Percentiles rank a stretch among this genome's conserved stretches.
phyloP scores from a whole-genome alignment of 495 filamentous ascomycete genomes.

The Aspergillus mulundensis region DNA sequence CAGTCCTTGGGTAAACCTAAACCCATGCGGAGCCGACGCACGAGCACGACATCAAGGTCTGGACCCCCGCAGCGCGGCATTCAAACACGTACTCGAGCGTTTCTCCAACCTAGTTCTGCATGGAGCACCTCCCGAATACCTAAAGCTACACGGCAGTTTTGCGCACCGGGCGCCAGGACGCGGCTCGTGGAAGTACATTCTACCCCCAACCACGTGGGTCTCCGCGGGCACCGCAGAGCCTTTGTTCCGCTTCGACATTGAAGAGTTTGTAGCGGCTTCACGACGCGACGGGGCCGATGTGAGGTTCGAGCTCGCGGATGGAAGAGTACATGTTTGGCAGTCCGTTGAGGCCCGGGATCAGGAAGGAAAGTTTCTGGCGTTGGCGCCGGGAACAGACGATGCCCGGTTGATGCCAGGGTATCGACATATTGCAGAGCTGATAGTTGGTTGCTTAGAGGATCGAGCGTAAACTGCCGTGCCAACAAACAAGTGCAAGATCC shows the following conservation, averaged over 20 bases:
- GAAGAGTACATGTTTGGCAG: slow-evolving; percentile 9
- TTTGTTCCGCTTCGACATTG: slow-evolving; percentile 8
- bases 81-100: slow-evolving; percentile 4
- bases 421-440: slow-evolving; percentile 9
- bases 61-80: not conserved
- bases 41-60: not conserved
- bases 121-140: not conserved
- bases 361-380: slow-evolving; percentile 3
- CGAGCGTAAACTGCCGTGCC: not conserved
- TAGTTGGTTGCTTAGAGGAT: not conserved
- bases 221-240: slow-evolving; percentile 11
- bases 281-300: slow-evolving; percentile 10
- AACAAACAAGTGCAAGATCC: not conserved
- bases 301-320: slow-evolving; percentile 7
- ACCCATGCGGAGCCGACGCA: slow-evolving; percentile 3
- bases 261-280: slow-evolving; percentile 7
- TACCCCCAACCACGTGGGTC: slow-evolving; percentile 9
- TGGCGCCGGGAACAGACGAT: slow-evolving; percentile 1
- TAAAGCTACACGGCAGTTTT: not conserved
- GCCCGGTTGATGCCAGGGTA: slow-evolving; percentile 6
- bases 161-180: slow-evolving; percentile 1
- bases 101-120: slow-evolving; percentile 1
- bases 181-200: slow-evolving; percentile 9
- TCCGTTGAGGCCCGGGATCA: slow-evolving; percentile 8
- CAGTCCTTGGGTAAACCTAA: slow-evolving; percentile 12